Base-by-base conservation (phyloP, 352 stramenopile genomes). In the Paralagenidium karlingii region DNA sequence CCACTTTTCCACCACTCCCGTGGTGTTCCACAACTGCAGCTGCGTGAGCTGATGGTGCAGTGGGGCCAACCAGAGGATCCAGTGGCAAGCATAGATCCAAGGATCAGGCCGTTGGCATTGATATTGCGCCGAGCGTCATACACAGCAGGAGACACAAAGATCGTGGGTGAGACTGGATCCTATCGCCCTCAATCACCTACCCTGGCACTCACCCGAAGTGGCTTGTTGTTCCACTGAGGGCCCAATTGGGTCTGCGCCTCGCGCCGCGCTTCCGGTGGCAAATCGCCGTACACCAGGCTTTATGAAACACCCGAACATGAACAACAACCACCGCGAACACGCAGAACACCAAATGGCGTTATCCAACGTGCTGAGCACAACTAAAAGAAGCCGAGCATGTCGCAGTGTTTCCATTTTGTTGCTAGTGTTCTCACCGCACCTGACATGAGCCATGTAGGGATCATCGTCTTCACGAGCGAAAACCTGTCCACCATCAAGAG, bases 361-460 rank as follows among this genome's bases (percentile, higher is more conserved):
- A 5, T 24, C 33, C 26, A 47, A 12, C 32, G 19, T 30, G 18
- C 12, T 24, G 38, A 34, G 49, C 26, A 25, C n/a, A 18, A 24
- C 5, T 34, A 18, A 18, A 12, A 16, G 16, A 30, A 22, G 31
- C 44, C 38, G 33, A 34, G 30, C 40, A 24, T 40, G 33, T 16
- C n/a, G 11, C 11, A 21, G 13, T n/a, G 7, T 5, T n/a, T 37
- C 25, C 15, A 26, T 20, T 13, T 15, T 38, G 9, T 8, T 15
- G 15, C 21, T 11, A 45, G 28, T 8, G 29, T 16, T 45, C 15
- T 19, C 8, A 43, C 43, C 61, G 28, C 29, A 79, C 69, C 69
- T 83, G 40, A 77, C 43, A 31, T 83, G 69, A 0, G 69, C 61
- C 64, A 81, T 79, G 47, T 78, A 81, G 24, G 28, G 43, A 7